These are phyloP conservation scores for Syzygium malaccense DNA, from an alignment of 441 rosid genomes.

Conservation along the genomic window DNA sequence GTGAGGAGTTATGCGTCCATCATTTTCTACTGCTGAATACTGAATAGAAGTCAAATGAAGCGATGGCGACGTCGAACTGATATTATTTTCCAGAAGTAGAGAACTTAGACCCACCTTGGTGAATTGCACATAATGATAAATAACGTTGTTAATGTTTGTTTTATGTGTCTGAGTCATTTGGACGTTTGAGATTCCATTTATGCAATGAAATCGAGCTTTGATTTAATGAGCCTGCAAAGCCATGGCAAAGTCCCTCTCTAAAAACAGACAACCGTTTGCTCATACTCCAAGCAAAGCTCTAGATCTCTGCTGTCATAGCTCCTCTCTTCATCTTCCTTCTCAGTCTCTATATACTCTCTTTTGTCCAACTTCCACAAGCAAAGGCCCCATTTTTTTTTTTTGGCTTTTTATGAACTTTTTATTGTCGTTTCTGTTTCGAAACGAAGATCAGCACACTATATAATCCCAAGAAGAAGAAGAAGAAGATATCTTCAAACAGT, in stretches of 20 bases:
- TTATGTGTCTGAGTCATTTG: constrained; percentile 9
- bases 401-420: not conserved
- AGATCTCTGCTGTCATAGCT: not conserved
- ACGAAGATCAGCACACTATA: not conserved
- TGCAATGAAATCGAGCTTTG: constrained; percentile 7
- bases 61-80: constrained; percentile 37
- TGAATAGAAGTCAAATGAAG: constrained; percentile 9
- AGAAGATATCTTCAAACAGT: not conserved
- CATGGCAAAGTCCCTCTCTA: not conserved
- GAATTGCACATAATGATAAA: not conserved
- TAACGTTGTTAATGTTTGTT: not conserved
- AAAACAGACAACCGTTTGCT: not conserved
- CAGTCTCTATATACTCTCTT: not conserved
- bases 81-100: not conserved
- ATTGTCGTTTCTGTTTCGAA: not conserved
- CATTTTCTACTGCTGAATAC: not conserved
- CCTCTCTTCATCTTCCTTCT: not conserved
- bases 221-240: not conserved
- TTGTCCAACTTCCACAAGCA: not conserved
- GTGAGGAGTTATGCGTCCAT: not conserved
- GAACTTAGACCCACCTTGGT: constrained; percentile 13
- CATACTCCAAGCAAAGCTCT: not conserved
- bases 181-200: constrained; percentile 19
- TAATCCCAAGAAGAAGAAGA: not conserved
- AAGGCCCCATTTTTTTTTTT: not conserved